Base-by-base conservation (phyloP, 1,284 basidiomycete genomes). In the Ustilago esculenta region DNA sequence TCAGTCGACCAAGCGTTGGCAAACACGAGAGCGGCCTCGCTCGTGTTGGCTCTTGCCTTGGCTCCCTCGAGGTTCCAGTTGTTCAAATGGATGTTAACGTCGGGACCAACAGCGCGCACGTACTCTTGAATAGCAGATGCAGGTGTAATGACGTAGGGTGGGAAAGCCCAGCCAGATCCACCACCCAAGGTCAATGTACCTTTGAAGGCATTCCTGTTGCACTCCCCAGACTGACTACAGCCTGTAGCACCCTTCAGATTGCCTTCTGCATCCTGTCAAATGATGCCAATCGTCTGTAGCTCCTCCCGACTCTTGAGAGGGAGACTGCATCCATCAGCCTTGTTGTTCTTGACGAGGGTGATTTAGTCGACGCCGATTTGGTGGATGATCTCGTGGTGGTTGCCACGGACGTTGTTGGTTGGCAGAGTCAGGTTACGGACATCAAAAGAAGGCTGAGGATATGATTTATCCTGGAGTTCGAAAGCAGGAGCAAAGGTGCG, bases 21-120 rank as follows among this genome's bases (percentile, higher is more conserved):
- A 75, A 89, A 88, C 5, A 90, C 88, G 37, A 89, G 83, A 0
- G 87, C 87, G 20, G 82, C 75, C 29, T 85, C 82, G 5, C 63
- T 65, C 20, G 44, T 40, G 34, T 54, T 63, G 14, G 73, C 68
- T 5, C 40, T 79, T 9, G 58, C 46, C 32, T 45, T 47, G 24
- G 70, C 71, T 12, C 55, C 53, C 4, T 53, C 40, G 14, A 64
- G 49, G 32, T 73, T 48, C 49, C 51, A 65, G 43, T 69, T 63
- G 46, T 73, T 50, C 6, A 69, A 39, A 30, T 58, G 55, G 15
- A 74, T 32, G 20, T 57, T 72, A 36, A 70, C 30, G 32, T 64
- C 50, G 1, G 58, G 57, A 1, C 50, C 52, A 1, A 37, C 39
- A 4, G 40, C 45, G 3, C 53, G 59, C 4, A 53, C 36, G 52